Evolutionary conservation across 768 basidiomycete species (phyloP).

Genomic region (Collybia mongolica): DNA sequence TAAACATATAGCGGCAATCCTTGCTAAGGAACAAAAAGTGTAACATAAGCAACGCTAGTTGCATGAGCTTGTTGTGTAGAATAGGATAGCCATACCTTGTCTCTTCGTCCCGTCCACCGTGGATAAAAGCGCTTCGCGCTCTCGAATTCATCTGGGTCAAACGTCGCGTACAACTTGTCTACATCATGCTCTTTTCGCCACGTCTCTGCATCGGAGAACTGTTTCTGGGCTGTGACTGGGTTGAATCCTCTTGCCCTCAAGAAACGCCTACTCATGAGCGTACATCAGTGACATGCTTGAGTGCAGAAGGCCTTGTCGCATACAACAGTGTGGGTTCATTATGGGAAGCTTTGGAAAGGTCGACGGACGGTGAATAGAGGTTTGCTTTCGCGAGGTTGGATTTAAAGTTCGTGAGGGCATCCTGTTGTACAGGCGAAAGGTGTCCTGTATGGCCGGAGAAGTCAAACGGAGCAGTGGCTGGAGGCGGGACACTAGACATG

Average conservation of each 20-base stretch:
- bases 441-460: constrained; percentile 55
- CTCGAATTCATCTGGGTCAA: constrained; percentile 61
- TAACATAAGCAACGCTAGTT: not conserved
- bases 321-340: constrained; percentile 71
- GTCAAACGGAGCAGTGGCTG: no score
- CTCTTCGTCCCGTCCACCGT: constrained; percentile 76
- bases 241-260: constrained; percentile 78
- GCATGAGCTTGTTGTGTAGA: not conserved
- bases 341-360: constrained; percentile 41
- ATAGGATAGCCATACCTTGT: constrained; percentile 49
- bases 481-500: no score
- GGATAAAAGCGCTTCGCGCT: constrained; percentile 66
- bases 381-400: constrained; percentile 42
- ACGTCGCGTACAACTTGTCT: constrained; percentile 58
- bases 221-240: constrained; percentile 58
- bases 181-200: constrained; percentile 71
- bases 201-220: constrained; percentile 64
- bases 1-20: constrained; percentile 80
- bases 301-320: constrained; percentile 16
- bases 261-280: constrained; percentile 60
- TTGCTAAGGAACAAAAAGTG: constrained; percentile 32
- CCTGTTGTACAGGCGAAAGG: constrained; percentile 47
- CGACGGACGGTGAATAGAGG: constrained; percentile 46
- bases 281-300: not conserved
- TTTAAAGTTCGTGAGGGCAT: constrained; percentile 54